Evolutionary conservation across 257 asterid genomes (phyloP).

Genomic region (Lavandula angustifolia): DNA sequence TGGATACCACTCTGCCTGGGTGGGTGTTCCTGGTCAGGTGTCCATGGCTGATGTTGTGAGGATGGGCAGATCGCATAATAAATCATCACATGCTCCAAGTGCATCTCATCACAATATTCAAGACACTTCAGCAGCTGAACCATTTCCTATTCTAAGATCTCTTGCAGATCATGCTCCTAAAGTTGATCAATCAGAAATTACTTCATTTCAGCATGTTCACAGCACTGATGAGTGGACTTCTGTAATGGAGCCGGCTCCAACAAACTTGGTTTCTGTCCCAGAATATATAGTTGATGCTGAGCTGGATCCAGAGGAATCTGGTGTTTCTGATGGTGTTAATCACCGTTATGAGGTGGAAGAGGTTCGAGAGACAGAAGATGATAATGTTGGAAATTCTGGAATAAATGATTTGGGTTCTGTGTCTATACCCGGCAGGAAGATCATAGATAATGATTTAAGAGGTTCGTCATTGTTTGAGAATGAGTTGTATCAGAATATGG

Average conservation of each 20-base stretch:
- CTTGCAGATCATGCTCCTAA: constrained; percentile 43
- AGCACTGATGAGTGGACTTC: constrained; percentile 71
- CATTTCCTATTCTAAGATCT: constrained; percentile 33
- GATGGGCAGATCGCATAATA: constrained; percentile 78
- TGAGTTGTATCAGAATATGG: constrained; percentile 41
- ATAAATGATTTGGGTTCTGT: constrained; percentile 44
- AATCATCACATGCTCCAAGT: constrained; percentile 39
- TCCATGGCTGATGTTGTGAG: constrained; percentile 92
- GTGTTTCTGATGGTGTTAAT: constrained; percentile 37
- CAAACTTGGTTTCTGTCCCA: constrained; percentile 36
- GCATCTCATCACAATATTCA: constrained; percentile 53
- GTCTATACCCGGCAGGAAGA: constrained; percentile 47
- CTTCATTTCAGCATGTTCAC: constrained; percentile 45
- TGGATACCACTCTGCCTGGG: constrained; percentile 66
- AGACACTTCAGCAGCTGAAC: constrained; percentile 40
- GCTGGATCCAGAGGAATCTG: constrained; percentile 50
- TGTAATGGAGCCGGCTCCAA: constrained; percentile 54
- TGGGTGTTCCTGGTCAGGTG: constrained; percentile 46
- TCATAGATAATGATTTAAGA: constrained; percentile 57
- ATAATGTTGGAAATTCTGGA: constrained; percentile 42
- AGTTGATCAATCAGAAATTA: constrained; percentile 40
- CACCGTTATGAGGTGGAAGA: constrained; percentile 50
- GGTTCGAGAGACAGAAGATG: constrained; percentile 48
- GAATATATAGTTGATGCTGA: constrained; percentile 50
- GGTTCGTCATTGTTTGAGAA: constrained; percentile 52